Evolutionary conservation across 1,284 basidiomycete species (phyloP).

Genomic region (Bondarzewia mesenterica): DNA sequence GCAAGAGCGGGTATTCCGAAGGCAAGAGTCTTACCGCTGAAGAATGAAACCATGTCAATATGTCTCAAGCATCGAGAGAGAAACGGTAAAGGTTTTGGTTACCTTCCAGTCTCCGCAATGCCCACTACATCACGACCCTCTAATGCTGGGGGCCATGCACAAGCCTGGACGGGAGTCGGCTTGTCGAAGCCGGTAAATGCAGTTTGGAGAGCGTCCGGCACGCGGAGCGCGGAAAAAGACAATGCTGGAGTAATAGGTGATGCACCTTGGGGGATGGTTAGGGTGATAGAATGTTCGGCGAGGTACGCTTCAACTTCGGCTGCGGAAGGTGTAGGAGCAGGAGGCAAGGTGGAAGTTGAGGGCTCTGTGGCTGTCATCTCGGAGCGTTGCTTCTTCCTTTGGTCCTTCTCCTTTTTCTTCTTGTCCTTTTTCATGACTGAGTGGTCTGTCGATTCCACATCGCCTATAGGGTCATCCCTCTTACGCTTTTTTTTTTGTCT

Average conservation of each 20-base stretch:
- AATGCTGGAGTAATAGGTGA: conserved; percentile 61
- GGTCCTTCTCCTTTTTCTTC: conserved; percentile 9
- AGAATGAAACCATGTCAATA: conserved; percentile 6
- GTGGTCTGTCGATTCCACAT: conserved; percentile 2
- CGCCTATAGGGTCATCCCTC: conserved; percentile 12
- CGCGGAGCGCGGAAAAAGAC: conserved; percentile 67
- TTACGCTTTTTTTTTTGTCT: conserved; percentile 16
- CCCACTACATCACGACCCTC: conserved; percentile 86
- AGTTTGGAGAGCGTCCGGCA: conserved; percentile 53
- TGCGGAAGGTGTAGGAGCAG: conserved; percentile 9
- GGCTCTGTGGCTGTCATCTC: conserved; percentile 13
- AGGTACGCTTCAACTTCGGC: conserved; percentile 58
- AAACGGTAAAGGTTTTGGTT: conserved; percentile 12
- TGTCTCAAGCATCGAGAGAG: neutral
- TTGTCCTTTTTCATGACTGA: conserved; percentile 9
- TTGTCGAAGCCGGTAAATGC: conserved; percentile 73
- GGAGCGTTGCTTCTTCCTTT: conserved; percentile 8
- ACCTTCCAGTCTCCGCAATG: conserved; percentile 95
- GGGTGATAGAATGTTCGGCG: conserved; percentile 64
- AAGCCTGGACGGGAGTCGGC: conserved; percentile 95
- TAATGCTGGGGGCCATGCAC: conserved; percentile 89
- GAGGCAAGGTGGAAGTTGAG: neutral
- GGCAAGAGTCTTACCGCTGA: conserved; percentile 90
- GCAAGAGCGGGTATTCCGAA: conserved; percentile 90
- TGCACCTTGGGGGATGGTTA: conserved; percentile 45